Evolutionary conservation across 345 rosid genomes (phyloP).

Genomic region (Gossypium thurberi): DNA sequence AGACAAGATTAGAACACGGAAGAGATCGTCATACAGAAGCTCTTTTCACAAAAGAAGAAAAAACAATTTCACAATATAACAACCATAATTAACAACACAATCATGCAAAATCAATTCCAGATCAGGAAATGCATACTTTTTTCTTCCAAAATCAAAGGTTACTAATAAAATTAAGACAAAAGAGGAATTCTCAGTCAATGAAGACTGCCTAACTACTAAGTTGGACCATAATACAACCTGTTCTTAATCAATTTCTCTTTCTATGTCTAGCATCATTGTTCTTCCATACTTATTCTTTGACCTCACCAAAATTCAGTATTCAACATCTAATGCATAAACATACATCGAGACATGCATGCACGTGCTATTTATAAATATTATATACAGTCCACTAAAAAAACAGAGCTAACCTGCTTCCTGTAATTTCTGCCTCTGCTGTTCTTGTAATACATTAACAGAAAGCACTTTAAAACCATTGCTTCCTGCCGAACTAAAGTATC

Average conservation of each 20-base stretch:
- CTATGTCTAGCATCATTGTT: neutral
- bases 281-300: neutral
- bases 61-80: neutral
- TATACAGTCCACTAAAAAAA: slow-evolving; percentile 5
- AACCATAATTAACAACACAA: neutral
- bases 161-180: neutral
- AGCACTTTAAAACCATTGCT: slow-evolving; percentile 83
- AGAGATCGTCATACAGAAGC: neutral
- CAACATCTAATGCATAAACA: neutral
- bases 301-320: neutral
- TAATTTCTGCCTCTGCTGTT: slow-evolving; percentile 92
- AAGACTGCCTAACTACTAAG: neutral
- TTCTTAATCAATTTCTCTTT: neutral
- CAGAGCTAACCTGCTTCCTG: slow-evolving; percentile 73
- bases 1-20: neutral
- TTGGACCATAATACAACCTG: neutral
- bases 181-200: neutral
- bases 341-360: neutral
- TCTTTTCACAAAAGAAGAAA: neutral
- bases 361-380: neutral
- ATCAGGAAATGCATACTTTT: neutral
- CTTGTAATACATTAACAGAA: slow-evolving; percentile 80
- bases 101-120: neutral
- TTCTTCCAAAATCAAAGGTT: neutral
- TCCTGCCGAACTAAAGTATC: slow-evolving; percentile 92